phyloP scores from a whole-genome alignment of 2,329 filamentous ascomycete genomes.

The Talaromyces rugulosus region DNA sequence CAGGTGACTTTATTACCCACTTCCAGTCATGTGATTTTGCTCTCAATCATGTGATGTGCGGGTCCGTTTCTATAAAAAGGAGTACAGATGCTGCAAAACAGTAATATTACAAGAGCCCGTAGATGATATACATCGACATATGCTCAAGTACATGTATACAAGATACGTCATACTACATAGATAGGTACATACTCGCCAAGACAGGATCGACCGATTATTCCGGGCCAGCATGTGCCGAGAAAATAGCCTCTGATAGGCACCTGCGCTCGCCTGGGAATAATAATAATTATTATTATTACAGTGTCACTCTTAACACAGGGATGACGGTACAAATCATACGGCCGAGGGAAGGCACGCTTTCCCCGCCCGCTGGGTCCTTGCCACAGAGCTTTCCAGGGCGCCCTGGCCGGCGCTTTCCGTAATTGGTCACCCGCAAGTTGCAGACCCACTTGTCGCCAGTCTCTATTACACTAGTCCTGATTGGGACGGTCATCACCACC shows the following conservation, averaged over 20 bases:
- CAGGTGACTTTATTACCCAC: neutral
- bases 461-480: neutral
- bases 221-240: neutral
- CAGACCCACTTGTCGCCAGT: neutral
- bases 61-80: neutral
- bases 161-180: no score
- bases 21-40: neutral
- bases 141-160: no score
- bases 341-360: neutral
- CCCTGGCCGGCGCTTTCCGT: neutral
- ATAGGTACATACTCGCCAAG: neutral
- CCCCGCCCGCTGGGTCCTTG: neutral
- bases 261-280: no score
- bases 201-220: neutral
- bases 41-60: neutral
- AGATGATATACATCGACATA: no score
- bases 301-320: neutral
- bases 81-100: neutral
- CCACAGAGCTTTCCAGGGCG: neutral
- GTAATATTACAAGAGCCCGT: neutral
- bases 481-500: neutral
- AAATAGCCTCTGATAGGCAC: neutral
- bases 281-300: no score
- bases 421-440: neutral
- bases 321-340: neutral